phyloP scores from a whole-genome alignment of 73 alveolate species.

The Paramecium caudatum region DNA sequence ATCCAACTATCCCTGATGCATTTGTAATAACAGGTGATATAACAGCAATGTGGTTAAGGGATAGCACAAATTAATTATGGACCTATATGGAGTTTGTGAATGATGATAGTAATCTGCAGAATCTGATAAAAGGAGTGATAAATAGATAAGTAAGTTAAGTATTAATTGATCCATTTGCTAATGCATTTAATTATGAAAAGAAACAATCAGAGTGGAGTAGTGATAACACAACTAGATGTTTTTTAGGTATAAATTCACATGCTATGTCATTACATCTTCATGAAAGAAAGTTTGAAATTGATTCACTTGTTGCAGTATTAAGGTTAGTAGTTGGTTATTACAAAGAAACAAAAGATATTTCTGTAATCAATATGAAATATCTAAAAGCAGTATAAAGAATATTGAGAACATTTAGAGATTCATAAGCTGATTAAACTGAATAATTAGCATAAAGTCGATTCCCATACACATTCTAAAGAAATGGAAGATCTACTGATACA shows the following conservation, averaged over 20 bases:
- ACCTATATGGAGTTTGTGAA: conserved; percentile 87
- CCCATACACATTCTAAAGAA: conserved; percentile 88
- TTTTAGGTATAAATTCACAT: conserved; percentile 76
- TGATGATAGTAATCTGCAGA: conserved; percentile 80
- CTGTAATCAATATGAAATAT: conserved; percentile 77
- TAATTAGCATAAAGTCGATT: conserved; percentile 79
- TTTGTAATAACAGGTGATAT: conserved; percentile 92
- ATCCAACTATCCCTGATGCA: conserved; percentile 81
- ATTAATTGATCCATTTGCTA: conserved; percentile 90
- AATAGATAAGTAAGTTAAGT: conserved; percentile 80
- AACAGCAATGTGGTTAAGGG: conserved; percentile 92
- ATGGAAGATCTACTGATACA: conserved; percentile 86
- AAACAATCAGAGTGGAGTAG: conserved; percentile 82
- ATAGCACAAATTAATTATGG: conserved; percentile 88
- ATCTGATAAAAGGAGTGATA: conserved; percentile 83
- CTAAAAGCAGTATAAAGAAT: conserved; percentile 78
- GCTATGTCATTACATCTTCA: conserved; percentile 85
- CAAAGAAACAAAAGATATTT: conserved; percentile 75
- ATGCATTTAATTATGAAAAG: conserved; percentile 85
- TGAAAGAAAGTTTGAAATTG: conserved; percentile 92
- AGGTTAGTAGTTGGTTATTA: conserved; percentile 77
- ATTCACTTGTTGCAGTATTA: conserved; percentile 87
- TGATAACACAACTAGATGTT: conserved; percentile 85
- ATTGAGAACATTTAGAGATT: conserved; percentile 76
- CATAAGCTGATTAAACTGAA: conserved; percentile 82